Percentiles rank a stretch among this genome's conserved stretches.
Conservation (phyloP, 2,329 filamentous ascomycete genomes). For the Paecilomyces niveus region DNA sequence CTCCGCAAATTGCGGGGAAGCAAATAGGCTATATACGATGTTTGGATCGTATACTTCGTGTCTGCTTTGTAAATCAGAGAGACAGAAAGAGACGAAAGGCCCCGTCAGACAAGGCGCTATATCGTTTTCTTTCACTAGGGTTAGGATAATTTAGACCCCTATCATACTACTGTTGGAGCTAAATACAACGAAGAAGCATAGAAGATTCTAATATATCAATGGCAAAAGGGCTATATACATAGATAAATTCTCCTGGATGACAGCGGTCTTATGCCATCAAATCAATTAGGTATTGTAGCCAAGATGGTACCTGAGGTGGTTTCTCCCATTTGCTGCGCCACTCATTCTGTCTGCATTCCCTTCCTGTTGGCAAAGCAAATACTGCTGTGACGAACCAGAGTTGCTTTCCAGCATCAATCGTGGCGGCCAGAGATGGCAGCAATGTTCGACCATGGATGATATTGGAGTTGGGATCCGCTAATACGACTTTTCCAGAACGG, state of each 20-base stretch:
- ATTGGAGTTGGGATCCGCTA: constrained; percentile 74
- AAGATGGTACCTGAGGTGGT: constrained; percentile 52
- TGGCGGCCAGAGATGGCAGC: constrained; percentile 61
- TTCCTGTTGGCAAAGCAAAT: constrained; percentile 59
- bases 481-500: constrained; percentile 58
- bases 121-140: no score
- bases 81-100: no score
- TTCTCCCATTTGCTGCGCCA: constrained; percentile 58
- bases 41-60: no score
- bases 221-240: not conserved
- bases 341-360: constrained; percentile 43
- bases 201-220: not conserved
- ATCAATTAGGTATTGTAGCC: constrained; percentile 51
- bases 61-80: no score
- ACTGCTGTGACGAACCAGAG: constrained; percentile 65
- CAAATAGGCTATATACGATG: not conserved
- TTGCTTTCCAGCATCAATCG: constrained; percentile 50
- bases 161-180: no score
- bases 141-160: no score
- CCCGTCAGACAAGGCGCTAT: no score
- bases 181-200: not conserved
- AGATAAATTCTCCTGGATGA: not conserved
- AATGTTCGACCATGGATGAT: constrained; percentile 64
- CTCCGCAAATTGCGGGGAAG: not conserved
- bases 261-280: constrained; percentile 6